Conservation (phyloP, 176 grass and related monocot species). For the Oryza longistaminata region DNA sequence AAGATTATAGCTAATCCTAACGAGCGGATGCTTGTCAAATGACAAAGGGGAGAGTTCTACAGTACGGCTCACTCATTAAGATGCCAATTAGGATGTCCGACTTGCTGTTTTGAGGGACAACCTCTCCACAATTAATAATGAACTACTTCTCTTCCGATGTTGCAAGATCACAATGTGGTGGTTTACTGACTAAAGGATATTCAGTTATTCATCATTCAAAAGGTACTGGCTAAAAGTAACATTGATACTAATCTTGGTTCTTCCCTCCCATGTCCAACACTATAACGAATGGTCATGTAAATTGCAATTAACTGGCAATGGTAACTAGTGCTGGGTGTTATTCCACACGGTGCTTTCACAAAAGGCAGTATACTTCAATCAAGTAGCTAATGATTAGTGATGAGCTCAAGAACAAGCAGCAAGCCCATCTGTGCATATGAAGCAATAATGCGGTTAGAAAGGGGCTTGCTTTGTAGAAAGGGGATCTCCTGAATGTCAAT, state of each 20-base stretch:
- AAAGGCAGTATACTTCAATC: constrained; percentile 16
- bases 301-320: constrained; percentile 33
- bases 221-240: neutral
- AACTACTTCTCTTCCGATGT: constrained; percentile 3
- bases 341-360: constrained; percentile 4
- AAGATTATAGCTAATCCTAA: neutral
- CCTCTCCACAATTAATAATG: constrained; percentile 10
- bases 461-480: constrained; percentile 46
- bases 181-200: constrained; percentile 39
- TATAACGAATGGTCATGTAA: constrained; percentile 30
- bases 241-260: neutral
- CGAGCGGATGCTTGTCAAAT: neutral
- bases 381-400: constrained; percentile 43
- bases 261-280: neutral
- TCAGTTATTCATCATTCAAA: constrained; percentile 14
- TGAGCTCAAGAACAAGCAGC: constrained; percentile 35
- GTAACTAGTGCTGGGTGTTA: neutral
- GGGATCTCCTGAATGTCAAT: constrained; percentile 36
- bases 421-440: constrained; percentile 35
- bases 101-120: constrained; percentile 23
- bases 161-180: constrained; percentile 22
- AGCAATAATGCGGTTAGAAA: constrained; percentile 51
- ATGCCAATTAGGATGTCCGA: constrained; percentile 33
- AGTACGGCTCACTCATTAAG: neutral
- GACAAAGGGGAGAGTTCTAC: neutral